These are phyloP conservation scores for Hericium erinaceus DNA, from an alignment of 768 basidiomycete genomes.

Conservation along the genomic window DNA sequence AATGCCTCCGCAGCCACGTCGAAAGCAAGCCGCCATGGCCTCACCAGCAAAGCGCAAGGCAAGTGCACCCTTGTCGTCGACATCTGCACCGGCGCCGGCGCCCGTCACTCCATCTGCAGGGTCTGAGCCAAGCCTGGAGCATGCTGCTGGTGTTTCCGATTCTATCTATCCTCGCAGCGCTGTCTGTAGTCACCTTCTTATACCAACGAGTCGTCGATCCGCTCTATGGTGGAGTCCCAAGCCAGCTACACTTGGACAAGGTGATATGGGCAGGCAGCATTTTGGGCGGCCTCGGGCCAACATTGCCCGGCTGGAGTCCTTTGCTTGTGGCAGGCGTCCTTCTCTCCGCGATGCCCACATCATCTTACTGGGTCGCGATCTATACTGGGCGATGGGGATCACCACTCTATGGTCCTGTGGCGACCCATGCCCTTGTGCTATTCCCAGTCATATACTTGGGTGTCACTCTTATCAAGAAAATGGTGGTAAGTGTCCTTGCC, in stretches of 20 bases:
- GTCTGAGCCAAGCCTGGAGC: not conserved
- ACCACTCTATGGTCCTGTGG: slow-evolving; percentile 46
- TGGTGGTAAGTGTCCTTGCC: slow-evolving; percentile 26
- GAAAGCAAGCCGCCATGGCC: slow-evolving; percentile 2
- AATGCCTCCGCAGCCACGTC: slow-evolving; percentile 12
- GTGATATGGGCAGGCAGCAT: slow-evolving; percentile 26
- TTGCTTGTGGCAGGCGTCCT: slow-evolving; percentile 30
- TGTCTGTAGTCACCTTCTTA: slow-evolving; percentile 51
- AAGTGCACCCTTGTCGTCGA: not conserved
- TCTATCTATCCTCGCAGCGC: slow-evolving; percentile 17
- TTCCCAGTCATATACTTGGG: slow-evolving; percentile 47
- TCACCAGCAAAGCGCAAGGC: not conserved
- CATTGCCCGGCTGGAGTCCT: slow-evolving; percentile 23
- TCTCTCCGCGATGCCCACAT: slow-evolving; percentile 41
- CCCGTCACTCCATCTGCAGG: not conserved
- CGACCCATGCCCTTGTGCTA: slow-evolving; percentile 48
- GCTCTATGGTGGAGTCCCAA: slow-evolving; percentile 55
- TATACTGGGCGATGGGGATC: slow-evolving; percentile 45
- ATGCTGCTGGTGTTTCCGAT: slow-evolving; percentile 19
- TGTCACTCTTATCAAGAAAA: slow-evolving; percentile 33
- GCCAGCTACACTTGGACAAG: slow-evolving; percentile 37
- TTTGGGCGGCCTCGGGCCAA: slow-evolving; percentile 26
- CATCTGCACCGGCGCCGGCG: not conserved
- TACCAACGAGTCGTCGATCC: slow-evolving; percentile 62
- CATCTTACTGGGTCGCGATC: slow-evolving; percentile 59